These are phyloP conservation scores for Tephrocybe sp. DNA, from an alignment of 768 basidiomycete species.

Conservation along the genomic window DNA sequence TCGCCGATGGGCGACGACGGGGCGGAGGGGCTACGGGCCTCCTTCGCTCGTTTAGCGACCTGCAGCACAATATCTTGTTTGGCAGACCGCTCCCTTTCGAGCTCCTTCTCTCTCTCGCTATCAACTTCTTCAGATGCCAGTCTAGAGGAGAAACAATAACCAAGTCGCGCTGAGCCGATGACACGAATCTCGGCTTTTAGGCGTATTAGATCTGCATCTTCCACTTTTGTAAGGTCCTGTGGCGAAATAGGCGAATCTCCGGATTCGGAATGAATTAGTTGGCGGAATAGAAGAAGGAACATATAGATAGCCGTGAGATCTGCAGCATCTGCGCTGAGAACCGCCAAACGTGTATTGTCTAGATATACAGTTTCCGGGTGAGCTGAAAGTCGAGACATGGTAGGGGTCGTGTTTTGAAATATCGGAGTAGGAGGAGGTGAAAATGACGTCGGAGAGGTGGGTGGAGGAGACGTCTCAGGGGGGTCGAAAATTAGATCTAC, in stretches of 20 bases:
- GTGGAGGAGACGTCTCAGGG: constrained; percentile 31
- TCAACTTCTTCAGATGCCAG: constrained; percentile 21
- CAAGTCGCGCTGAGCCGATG: constrained; percentile 62
- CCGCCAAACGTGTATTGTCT: constrained; percentile 67
- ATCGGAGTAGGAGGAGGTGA: constrained; percentile 30
- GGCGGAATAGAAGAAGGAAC: constrained; percentile 78
- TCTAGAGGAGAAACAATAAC: constrained; percentile 50
- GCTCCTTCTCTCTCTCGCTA: constrained; percentile 32
- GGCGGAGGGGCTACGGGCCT: constrained; percentile 30
- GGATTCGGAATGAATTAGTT: constrained; percentile 58
- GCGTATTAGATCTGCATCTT: constrained; percentile 52
- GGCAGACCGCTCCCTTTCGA: constrained; percentile 51
- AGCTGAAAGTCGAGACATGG: constrained; percentile 35
- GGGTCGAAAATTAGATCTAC: constrained; percentile 67
- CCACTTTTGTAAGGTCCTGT: constrained; percentile 38
- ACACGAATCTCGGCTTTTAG: constrained; percentile 79
- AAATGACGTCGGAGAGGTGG: constrained; percentile 30
- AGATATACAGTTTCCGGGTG: constrained; percentile 83
- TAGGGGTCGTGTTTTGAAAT: constrained; percentile 23
- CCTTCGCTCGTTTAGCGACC: constrained; percentile 67
- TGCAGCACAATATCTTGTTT: constrained; percentile 75
- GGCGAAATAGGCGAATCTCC: constrained; percentile 27
- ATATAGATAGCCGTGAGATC: constrained; percentile 78
- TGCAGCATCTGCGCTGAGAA: constrained; percentile 68
- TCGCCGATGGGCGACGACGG: constrained; percentile 28